Conservation (phyloP, 2,329 filamentous ascomycete species). For the Colletotrichum orbiculare region DNA sequence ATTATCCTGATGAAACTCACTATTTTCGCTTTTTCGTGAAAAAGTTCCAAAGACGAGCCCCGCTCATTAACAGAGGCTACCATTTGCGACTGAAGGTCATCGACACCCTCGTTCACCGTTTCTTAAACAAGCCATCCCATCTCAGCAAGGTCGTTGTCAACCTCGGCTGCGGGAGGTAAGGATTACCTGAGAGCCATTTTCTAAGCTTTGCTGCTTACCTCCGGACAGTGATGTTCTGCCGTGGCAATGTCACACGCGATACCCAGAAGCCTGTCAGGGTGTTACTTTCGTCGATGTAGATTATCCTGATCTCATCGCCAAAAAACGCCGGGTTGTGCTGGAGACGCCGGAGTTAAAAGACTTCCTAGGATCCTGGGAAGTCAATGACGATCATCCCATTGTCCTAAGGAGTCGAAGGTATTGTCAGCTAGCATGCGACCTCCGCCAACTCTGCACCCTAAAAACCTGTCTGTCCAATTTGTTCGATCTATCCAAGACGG, state of each 20-base stretch:
- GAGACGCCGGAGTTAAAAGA: conserved; percentile 69
- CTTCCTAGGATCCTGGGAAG: conserved; percentile 69
- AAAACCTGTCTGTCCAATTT: conserved; percentile 68
- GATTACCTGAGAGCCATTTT: neutral
- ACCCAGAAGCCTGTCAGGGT: conserved; percentile 66
- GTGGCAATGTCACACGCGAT: conserved; percentile 81
- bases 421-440: conserved; percentile 82
- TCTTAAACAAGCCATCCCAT: conserved; percentile 66
- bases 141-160: conserved; percentile 82
- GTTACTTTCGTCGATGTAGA: conserved; percentile 86
- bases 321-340: conserved; percentile 76
- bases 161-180: conserved; percentile 90
- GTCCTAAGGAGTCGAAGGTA: conserved; percentile 77
- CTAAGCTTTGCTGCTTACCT: conserved; percentile 26
- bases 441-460: conserved; percentile 74
- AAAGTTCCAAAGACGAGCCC: conserved; percentile 84
- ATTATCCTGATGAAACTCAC: conserved; percentile 80
- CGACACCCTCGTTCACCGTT: conserved; percentile 78
- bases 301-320: conserved; percentile 81
- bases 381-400: conserved; percentile 60
- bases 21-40: conserved; percentile 90
- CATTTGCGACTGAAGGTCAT: conserved; percentile 87
- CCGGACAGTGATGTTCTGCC: conserved; percentile 80
- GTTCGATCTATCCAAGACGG: conserved; percentile 59
- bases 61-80: conserved; percentile 90